Base-by-base conservation (phyloP, 148 eudicot genomes). In the Arctostaphylos glauca region DNA sequence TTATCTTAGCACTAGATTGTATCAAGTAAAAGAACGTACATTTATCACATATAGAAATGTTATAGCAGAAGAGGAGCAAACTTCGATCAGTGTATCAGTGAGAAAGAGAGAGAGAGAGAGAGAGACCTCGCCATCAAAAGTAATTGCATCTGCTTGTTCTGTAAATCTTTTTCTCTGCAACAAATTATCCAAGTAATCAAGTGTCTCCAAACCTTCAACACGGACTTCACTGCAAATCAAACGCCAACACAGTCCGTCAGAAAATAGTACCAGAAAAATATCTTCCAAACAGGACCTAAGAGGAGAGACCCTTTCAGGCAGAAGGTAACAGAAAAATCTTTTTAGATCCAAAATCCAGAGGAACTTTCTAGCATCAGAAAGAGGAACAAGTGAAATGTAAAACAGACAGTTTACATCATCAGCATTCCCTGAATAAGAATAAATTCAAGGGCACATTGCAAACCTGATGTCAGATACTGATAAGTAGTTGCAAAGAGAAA, bases 391-490 rank as follows among this genome's bases (percentile, higher is more conserved):
- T 47, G 23, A 21, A 76, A 25, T 76, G 15, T 6, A 76, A 76
- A 76, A 52, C 13, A 76, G 46, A 52, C 13, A 76, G 46, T 31
- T 52, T 53, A 21, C 21, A 53, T 56, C 71, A n/a, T 46, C 52
- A 15, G 23, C 10, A 79, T 60, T 41, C 47, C 48, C 49, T 16
- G 19, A 9, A 19, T 14, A 54, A 54, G 46, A 6, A 53, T 31
- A 2, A 59, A 72, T 31, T 5, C 14, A 58, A 60, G 21, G 58
- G 41, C 71, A 15, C 44, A 21, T 70, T 58, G 54, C 83, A 70
- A 78, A 91, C 92, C 91, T 91, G 83, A 91, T 88, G 84, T 91
- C 94, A 14, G 94, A 91, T 49, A 91, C 74, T 19, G 90, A 87
- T 76, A 91, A 72, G 88, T 91, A 90, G 67, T 90, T 91, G 41